Evolutionary conservation across 2,329 filamentous ascomycete species (phyloP).

Genomic region (Ramularia collo-cygni): DNA sequence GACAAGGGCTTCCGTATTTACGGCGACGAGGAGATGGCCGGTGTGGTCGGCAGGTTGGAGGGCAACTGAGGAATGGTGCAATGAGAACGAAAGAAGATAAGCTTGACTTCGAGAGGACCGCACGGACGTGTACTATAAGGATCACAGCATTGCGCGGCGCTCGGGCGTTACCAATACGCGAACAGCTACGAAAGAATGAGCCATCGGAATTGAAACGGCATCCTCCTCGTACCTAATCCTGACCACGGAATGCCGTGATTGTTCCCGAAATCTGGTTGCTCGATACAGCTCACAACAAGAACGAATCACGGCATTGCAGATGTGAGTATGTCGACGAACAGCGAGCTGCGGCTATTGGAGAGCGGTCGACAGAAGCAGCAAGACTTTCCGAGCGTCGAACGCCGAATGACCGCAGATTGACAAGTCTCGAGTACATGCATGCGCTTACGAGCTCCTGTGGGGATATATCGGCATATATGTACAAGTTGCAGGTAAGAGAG

Average conservation of each 20-base stretch:
- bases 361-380: slow-evolving; percentile 7
- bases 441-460: slow-evolving; percentile 1
- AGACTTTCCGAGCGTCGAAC: background rate
- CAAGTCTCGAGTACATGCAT: background rate
- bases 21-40: slow-evolving; percentile 92
- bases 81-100: slow-evolving; percentile 2
- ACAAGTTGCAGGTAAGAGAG: background rate
- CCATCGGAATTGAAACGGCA: too few species aligned
- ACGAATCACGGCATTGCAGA: too few species aligned
- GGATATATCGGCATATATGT: slow-evolving; percentile 3
- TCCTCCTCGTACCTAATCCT: too few species aligned
- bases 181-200: too few species aligned
- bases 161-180: background rate
- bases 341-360: too few species aligned
- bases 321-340: too few species aligned
- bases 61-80: slow-evolving; percentile 34
- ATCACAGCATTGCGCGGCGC: slow-evolving; percentile 13
- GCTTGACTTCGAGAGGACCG: slow-evolving; percentile 9
- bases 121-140: slow-evolving; percentile 15
- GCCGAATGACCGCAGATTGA: background rate
- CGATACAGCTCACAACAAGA: too few species aligned
- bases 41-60: slow-evolving; percentile 73
- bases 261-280: too few species aligned
- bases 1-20: slow-evolving; percentile 99
- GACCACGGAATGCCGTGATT: too few species aligned